phyloP scores from a whole-genome alignment of 176 grass and related monocot species.

The Raddia guianensis region DNA sequence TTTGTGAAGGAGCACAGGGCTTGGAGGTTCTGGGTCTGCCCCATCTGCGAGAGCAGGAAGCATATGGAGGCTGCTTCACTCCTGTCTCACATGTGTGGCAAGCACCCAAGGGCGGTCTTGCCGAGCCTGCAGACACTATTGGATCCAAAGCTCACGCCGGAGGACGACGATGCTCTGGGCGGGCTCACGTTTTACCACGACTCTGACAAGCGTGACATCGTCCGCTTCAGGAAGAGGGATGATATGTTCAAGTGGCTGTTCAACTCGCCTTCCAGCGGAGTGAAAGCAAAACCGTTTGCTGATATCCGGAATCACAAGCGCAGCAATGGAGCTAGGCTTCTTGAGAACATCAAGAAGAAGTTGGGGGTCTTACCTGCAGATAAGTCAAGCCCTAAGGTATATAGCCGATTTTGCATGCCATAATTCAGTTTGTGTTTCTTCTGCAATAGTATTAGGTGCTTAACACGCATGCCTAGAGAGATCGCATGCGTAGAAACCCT shows the following conservation, averaged over 20 bases:
- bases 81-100: conserved; percentile 42
- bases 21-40: conserved; percentile 44
- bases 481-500: no score
- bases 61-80: conserved; percentile 5
- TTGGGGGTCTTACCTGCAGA: conserved; percentile 35
- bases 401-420: not conserved
- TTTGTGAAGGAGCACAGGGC: conserved; percentile 25
- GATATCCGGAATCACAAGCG: conserved; percentile 7
- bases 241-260: conserved; percentile 46
- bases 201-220: conserved; percentile 16
- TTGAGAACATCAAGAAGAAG: conserved; percentile 37
- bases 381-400: conserved; percentile 33
- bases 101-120: conserved; percentile 38
- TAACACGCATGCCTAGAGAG: no score
- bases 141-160: conserved; percentile 11
- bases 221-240: conserved; percentile 9
- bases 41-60: conserved; percentile 39
- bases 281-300: not conserved
- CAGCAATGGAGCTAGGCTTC: not conserved
- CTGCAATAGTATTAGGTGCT: not conserved
- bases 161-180: not conserved
- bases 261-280: conserved; percentile 35
- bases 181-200: conserved; percentile 12
- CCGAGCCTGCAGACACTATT: conserved; percentile 31
- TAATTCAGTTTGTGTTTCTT: not conserved